Evolutionary conservation across 2,329 filamentous ascomycete species (phyloP).

Genomic region (Leptosphaerulina australis): DNA sequence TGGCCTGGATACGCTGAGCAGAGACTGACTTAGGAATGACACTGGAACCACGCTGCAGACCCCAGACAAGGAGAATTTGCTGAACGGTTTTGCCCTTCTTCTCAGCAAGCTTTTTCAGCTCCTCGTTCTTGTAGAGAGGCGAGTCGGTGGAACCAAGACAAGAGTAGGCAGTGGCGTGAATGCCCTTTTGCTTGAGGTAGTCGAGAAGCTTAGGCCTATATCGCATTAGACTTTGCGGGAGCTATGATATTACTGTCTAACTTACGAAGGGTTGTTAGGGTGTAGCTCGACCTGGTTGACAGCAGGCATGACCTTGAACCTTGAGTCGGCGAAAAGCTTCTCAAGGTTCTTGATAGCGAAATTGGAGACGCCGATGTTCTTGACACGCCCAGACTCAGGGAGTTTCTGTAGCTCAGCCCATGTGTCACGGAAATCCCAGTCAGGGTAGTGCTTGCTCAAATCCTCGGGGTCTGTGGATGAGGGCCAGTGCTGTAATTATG

Average conservation of each 20-base stretch:
- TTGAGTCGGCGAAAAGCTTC: slow-evolving; percentile 69
- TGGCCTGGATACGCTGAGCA: slow-evolving; percentile 72
- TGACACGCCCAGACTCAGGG: slow-evolving; percentile 70
- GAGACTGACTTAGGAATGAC: slow-evolving; percentile 88
- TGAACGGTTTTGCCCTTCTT: slow-evolving; percentile 70
- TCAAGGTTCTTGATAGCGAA: slow-evolving; percentile 82
- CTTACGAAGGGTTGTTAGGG: slow-evolving; percentile 74
- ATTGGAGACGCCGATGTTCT: slow-evolving; percentile 86
- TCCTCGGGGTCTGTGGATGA: slow-evolving; percentile 67
- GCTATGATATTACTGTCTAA: neutral
- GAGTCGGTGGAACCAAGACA: slow-evolving; percentile 75
- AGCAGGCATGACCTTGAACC: slow-evolving; percentile 67
- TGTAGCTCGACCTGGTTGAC: slow-evolving; percentile 86
- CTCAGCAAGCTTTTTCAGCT: slow-evolving; percentile 66
- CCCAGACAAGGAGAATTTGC: slow-evolving; percentile 82
- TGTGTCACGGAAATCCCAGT: slow-evolving; percentile 85
- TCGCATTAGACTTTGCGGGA: slow-evolving; percentile 9
- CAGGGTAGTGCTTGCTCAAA: slow-evolving; percentile 69
- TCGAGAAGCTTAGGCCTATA: slow-evolving; percentile 70
- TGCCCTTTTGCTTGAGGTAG: slow-evolving; percentile 74
- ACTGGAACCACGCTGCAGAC: slow-evolving; percentile 77
- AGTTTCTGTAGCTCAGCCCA: slow-evolving; percentile 76
- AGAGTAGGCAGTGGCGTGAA: slow-evolving; percentile 76
- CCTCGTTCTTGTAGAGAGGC: slow-evolving; percentile 70
- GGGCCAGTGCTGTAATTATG: slow-evolving; percentile 61